These are phyloP conservation scores for Mycogone perniciosa DNA, from an alignment of 2,329 filamentous ascomycete species.

Conservation along the genomic window DNA sequence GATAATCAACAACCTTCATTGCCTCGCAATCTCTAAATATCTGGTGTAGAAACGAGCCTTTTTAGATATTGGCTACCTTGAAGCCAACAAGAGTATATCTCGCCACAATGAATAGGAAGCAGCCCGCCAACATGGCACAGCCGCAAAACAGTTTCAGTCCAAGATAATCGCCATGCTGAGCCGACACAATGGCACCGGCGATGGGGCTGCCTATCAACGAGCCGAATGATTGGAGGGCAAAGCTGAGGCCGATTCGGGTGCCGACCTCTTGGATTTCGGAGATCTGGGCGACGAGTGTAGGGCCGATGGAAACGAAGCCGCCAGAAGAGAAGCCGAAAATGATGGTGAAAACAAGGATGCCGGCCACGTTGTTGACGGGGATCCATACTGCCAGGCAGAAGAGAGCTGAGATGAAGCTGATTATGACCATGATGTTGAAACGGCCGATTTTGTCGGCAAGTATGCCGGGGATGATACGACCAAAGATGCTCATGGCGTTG, in stretches of 20 bases:
- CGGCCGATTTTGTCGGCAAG: slow-evolving; percentile 39
- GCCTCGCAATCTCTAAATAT: too few relatives aligned
- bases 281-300: slow-evolving; percentile 63
- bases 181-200: slow-evolving; percentile 52
- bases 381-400: slow-evolving; percentile 44
- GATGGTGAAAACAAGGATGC: slow-evolving; percentile 58
- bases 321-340: slow-evolving; percentile 66
- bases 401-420: slow-evolving; percentile 43
- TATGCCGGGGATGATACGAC: slow-evolving; percentile 46
- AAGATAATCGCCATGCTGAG: slow-evolving; percentile 47
- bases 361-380: slow-evolving; percentile 43
- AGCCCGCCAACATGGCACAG: slow-evolving; percentile 34
- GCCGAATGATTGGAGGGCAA: slow-evolving; percentile 55
- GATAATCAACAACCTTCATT: too few relatives aligned
- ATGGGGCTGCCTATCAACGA: slow-evolving; percentile 63
- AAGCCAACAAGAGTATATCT: slow-evolving; percentile 31
- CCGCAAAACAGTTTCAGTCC: slow-evolving; percentile 62
- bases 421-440: slow-evolving; percentile 45
- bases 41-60: too few relatives aligned
- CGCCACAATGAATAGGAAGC: slow-evolving; percentile 24
- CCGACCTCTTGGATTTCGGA: slow-evolving; percentile 65
- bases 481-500: slow-evolving; percentile 46
- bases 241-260: slow-evolving; percentile 58
- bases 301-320: slow-evolving; percentile 56
- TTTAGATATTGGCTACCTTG: slow-evolving; percentile 28